phyloP scores from a whole-genome alignment of 345 rosid species.

The Litchi chinensis region DNA sequence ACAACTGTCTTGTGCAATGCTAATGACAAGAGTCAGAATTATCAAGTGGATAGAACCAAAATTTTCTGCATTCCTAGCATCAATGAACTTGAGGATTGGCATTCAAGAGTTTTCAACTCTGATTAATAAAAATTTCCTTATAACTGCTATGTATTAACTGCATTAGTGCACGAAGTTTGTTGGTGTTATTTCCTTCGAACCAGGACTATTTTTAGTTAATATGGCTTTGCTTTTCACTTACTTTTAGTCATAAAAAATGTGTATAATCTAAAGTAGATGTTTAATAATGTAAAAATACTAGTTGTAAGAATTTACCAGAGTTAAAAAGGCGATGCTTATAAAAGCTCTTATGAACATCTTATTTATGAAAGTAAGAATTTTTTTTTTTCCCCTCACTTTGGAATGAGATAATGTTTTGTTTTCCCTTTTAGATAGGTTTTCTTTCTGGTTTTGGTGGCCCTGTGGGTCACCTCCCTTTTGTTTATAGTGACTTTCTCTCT shows the following conservation, averaged over 20 bases:
- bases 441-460: background rate
- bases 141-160: background rate
- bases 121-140: background rate
- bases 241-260: background rate
- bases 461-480: background rate
- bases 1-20: background rate
- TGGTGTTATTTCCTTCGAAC: background rate
- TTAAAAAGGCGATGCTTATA: background rate
- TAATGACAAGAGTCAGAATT: slow-evolving; percentile 10
- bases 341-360: background rate
- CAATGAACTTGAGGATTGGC: background rate
- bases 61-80: background rate
- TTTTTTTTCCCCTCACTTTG: too few relatives aligned
- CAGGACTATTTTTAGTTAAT: background rate
- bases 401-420: background rate
- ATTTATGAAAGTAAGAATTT: background rate
- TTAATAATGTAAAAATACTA: background rate
- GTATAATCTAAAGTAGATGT: background rate
- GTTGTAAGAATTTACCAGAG: background rate
- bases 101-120: background rate
- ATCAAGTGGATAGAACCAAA: background rate
- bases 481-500: background rate
- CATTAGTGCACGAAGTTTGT: background rate
- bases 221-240: background rate
- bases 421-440: background rate